Conservation (phyloP, 2,329 filamentous ascomycete genomes). For the Cordyceps militaris region DNA sequence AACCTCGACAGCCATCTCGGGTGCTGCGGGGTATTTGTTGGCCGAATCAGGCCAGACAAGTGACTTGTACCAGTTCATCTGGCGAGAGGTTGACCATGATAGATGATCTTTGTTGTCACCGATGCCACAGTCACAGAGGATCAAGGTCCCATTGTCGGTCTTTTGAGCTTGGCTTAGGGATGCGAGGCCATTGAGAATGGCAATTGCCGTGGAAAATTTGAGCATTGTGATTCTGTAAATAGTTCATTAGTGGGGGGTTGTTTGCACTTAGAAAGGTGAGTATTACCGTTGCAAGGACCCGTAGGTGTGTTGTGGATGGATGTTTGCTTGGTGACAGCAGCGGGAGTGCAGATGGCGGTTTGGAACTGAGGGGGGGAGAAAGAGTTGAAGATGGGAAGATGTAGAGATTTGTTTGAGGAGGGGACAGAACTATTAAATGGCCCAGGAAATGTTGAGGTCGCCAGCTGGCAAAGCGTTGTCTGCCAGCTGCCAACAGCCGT, state of each 20-base stretch:
- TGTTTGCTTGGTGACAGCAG: neutral
- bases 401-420: no score
- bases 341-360: neutral
- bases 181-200: slow-evolving; percentile 9
- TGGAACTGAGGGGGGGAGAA: no score
- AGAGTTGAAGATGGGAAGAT: neutral
- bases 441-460: neutral
- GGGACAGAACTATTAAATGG: neutral
- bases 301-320: neutral
- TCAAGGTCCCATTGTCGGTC: slow-evolving; percentile 29
- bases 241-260: neutral
- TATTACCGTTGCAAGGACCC: neutral
- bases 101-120: slow-evolving; percentile 33
- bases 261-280: neutral
- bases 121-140: slow-evolving; percentile 37
- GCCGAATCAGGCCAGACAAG: slow-evolving; percentile 30
- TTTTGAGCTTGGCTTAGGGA: slow-evolving; percentile 19
- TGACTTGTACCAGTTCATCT: slow-evolving; percentile 37
- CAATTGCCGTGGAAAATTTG: slow-evolving; percentile 18
- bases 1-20: slow-evolving; percentile 33
- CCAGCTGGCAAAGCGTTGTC: neutral
- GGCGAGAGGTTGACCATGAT: slow-evolving; percentile 36
- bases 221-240: neutral
- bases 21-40: slow-evolving; percentile 28
- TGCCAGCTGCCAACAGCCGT: slow-evolving; percentile 9